Percentiles rank a stretch among this genome's conserved stretches.
These are phyloP conservation scores for Fusarium torreyae DNA, from an alignment of 2,329 filamentous ascomycete genomes.

Conservation along the genomic window DNA sequence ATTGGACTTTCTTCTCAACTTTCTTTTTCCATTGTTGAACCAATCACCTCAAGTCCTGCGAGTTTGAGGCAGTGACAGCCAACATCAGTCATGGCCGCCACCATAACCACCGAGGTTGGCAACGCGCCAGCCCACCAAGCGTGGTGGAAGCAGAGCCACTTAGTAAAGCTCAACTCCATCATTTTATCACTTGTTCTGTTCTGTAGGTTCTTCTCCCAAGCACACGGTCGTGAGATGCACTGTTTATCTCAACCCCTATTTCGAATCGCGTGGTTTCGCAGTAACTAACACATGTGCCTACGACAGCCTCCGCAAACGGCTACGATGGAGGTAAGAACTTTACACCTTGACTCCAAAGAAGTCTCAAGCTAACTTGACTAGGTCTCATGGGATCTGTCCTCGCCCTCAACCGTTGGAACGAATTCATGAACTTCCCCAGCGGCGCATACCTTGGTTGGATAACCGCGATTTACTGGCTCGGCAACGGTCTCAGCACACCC, in stretches of 20 bases:
- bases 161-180: conserved; percentile 18
- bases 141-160: conserved; percentile 8
- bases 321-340: conserved; percentile 12
- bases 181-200: conserved; percentile 4
- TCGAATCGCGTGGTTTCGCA: too few species aligned
- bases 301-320: conserved; percentile 20
- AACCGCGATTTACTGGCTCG: conserved; percentile 46
- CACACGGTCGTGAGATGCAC: too few species aligned
- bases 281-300: rapidly evolving
- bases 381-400: conserved; percentile 30
- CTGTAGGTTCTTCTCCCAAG: background rate
- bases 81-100: background rate
- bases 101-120: background rate
- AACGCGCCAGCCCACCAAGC: background rate
- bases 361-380: background rate
- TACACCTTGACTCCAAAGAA: background rate
- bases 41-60: background rate
- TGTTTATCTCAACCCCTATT: background rate
- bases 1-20: rapidly evolving
- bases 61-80: background rate
- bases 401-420: conserved; percentile 42
- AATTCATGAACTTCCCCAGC: conserved; percentile 39
- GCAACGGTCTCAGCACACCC: conserved; percentile 41
- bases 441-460: conserved; percentile 46
- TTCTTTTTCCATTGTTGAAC: background rate